A percentile compares a stretch with the other conserved stretches of the same genome.
These are phyloP conservation scores for Globisporangium nunn DNA, from an alignment of 352 stramenopile species.

Conservation along the genomic window DNA sequence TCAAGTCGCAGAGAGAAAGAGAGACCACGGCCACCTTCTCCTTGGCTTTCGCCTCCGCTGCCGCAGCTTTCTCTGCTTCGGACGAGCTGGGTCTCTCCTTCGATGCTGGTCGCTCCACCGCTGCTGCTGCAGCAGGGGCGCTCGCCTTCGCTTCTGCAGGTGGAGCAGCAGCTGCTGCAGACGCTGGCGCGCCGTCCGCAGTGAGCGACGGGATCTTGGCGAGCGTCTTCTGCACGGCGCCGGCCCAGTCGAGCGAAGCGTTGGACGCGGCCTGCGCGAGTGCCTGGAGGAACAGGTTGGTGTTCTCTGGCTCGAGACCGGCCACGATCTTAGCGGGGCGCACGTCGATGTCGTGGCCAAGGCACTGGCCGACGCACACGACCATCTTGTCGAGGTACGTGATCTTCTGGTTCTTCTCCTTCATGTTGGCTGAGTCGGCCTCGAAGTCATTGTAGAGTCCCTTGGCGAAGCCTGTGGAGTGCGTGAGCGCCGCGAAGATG, in stretches of 20 bases:
- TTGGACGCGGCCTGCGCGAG: conserved; percentile 55
- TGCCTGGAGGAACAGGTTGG: conserved; percentile 71
- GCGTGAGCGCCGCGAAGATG: conserved; percentile 86
- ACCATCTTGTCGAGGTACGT: conserved; percentile 86
- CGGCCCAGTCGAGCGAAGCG: conserved; percentile 54
- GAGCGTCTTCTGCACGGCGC: conserved; percentile 55
- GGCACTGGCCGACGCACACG: conserved; percentile 53
- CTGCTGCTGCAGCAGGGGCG: conserved; percentile 6
- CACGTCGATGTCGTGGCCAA: conserved; percentile 66
- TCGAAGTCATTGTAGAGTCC: conserved; percentile 80
- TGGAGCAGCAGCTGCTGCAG: conserved; percentile 7
- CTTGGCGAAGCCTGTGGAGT: conserved; percentile 82
- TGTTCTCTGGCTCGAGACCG: conserved; percentile 79
- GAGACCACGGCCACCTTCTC: conserved; percentile 19
- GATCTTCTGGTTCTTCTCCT: conserved; percentile 84
- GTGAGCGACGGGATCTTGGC: conserved; percentile 58
- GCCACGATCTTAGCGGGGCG: conserved; percentile 83
- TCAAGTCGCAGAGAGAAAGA: neutral
- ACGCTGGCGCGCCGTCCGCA: conserved; percentile 25
- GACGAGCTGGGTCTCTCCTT: conserved; percentile 32
- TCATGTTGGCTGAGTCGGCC: conserved; percentile 74
- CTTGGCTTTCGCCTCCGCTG: conserved; percentile 43
- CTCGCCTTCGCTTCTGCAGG: conserved; percentile 19
- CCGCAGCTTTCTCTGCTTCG: conserved; percentile 27
- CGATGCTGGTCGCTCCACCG: conserved; percentile 21